Percentiles rank a stretch among this genome's conserved stretches.
Evolutionary conservation across 2,329 filamentous ascomycete species (phyloP).

Genomic region (Thelonectria olida): DNA sequence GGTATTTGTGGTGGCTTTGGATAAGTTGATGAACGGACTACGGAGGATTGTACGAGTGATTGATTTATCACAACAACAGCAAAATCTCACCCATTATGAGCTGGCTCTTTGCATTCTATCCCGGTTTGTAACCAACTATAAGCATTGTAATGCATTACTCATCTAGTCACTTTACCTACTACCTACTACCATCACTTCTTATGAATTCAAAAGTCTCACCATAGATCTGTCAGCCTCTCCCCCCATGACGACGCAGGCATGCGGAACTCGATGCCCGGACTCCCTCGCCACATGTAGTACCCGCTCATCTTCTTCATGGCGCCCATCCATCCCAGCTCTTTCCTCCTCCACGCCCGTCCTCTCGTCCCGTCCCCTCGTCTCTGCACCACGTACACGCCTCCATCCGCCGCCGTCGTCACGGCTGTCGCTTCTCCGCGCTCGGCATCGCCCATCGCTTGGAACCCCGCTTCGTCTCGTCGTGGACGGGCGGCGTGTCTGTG

Average conservation of each 20-base stretch:
- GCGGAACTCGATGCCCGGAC: slow-evolving; percentile 36
- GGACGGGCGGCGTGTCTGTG: background rate
- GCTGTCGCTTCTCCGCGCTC: slow-evolving; percentile 44
- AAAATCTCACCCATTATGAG: background rate
- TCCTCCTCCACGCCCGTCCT: slow-evolving; percentile 51
- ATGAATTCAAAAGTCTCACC: background rate
- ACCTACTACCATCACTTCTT: background rate
- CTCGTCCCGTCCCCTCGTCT: slow-evolving; percentile 37
- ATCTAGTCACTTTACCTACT: background rate
- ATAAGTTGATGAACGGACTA: no score
- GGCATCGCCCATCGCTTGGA: slow-evolving; percentile 43
- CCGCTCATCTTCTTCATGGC: slow-evolving; percentile 54
- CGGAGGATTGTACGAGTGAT: background rate
- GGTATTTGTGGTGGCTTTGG: background rate
- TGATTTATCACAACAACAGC: background rate
- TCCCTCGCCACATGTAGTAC: slow-evolving; percentile 44
- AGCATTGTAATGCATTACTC: background rate
- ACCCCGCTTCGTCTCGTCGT: slow-evolving; percentile 45
- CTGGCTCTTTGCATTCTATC: slow-evolving; percentile 4
- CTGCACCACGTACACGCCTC: slow-evolving; percentile 43
- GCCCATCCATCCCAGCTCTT: slow-evolving; percentile 57
- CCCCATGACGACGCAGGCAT: slow-evolving; percentile 36
- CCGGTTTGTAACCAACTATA: slow-evolving; percentile 9
- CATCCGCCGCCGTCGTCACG: slow-evolving; percentile 41
- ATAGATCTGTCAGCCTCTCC: slow-evolving; percentile 25